Evolutionary conservation across 345 rosid species (phyloP), one percentile per base, ranked within the genome.

Genomic region (Salix caprea): DNA sequence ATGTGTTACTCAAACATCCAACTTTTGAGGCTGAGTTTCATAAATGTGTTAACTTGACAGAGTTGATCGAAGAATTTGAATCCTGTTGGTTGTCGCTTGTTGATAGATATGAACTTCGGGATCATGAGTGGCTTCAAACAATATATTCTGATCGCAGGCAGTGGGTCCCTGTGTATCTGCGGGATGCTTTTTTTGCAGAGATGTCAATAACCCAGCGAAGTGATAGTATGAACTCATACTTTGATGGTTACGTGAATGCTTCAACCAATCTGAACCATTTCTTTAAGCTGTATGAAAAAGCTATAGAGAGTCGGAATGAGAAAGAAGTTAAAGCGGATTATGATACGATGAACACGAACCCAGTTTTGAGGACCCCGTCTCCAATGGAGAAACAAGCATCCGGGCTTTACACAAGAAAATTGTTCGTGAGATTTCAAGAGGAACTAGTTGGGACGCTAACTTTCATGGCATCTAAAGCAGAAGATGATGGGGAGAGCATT

Each of bases 311-410:
- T 60, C 88, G 96, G 92, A 89, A 86, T 67, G 97, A 89, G 50
- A 91, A 88, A 79, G 97, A 91, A 77, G 69, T 91, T 52, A 91
- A 89, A 81, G 96, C 94, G 32, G 96, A 93, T 80, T 87, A 85
- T 67, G 96, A 91, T 76, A 86, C 92, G 18, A 75, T 82, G 72
- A 84, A 87, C 82, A 77, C 87, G 36, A 80, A 80, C 54, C 88
- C 94, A 7, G 58, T 85, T 72, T 70, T 93, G 77, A 91, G 84
- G 84, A 93, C 93, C 28, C 89, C 91, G 15, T 93, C 97, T 76
- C 94, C 96, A 15, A 90, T 85, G 93, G 97, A 90, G 72, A 91
- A 91, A 82, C 97, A 93, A 85, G 94, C 91, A 61, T 91, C 94
- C 7, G 78, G 71, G 72, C 79, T 90, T 32, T 93, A 85, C 80